Evolutionary conservation across 352 stramenopile species (phyloP).

Genomic region (Phytophthora europaea): DNA sequence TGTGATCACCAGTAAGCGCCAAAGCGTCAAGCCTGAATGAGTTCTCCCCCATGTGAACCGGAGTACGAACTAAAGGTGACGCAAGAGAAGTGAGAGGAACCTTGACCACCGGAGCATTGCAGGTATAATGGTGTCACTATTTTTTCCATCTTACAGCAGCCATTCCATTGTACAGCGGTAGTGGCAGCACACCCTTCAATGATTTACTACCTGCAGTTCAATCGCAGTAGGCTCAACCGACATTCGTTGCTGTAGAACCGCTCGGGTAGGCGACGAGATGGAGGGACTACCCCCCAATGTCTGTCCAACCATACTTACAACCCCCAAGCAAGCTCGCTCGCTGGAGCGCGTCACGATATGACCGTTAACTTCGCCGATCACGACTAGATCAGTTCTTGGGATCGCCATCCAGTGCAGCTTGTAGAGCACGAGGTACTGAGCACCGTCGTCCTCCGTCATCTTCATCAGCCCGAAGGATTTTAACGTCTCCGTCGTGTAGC

Average conservation of each 20-base stretch:
- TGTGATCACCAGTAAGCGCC: background rate
- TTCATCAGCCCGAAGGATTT: conserved; percentile 17
- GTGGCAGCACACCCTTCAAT: too few species aligned
- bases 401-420: conserved; percentile 18
- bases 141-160: background rate
- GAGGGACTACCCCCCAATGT: background rate
- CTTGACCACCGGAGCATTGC: background rate
- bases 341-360: background rate
- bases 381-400: conserved; percentile 7
- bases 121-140: background rate
- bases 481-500: conserved; percentile 14
- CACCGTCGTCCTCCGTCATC: conserved; percentile 13
- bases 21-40: background rate
- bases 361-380: conserved; percentile 8
- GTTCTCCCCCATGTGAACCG: background rate
- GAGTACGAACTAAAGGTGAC: background rate
- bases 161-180: background rate
- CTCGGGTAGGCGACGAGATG: background rate
- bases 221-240: background rate
- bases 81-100: background rate
- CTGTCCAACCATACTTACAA: conserved; percentile 11
- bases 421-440: background rate
- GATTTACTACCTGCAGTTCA: too few species aligned
- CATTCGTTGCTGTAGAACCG: background rate
- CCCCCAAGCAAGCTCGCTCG: conserved; percentile 7